Base-by-base conservation (phyloP, 441 rosid species). In the Gossypium armourianum region DNA sequence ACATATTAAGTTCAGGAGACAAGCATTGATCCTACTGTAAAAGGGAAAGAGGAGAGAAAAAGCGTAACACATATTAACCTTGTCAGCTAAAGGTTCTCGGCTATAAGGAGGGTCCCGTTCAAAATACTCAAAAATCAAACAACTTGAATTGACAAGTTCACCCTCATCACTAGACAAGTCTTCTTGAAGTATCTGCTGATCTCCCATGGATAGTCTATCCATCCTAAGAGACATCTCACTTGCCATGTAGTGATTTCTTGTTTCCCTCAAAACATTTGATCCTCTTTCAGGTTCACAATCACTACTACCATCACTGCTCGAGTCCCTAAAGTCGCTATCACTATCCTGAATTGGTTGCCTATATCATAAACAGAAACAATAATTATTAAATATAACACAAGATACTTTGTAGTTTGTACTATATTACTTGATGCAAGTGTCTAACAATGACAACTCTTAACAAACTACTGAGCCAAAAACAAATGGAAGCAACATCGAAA, bases 41-140 rank as follows among this genome's bases (percentile, higher is more conserved):
- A 54, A 19, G 3, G 12, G 59, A 54, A 7, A 17, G 12, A 8
- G 26, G 9, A 36, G 49, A 40, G 12, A 50, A 36, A 45, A 17
- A 62, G 28, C 61, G 15, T 2, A 36, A 65, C 72, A 54, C n/a
- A 54, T 8, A 19, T 1, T 62, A 70, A 72, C 87, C 83, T 82
- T 84, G 69, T 80, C 81, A n/a, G 78, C 79, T 57, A 84, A 80
- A 9, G 85, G 85, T 76, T 78, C 83, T 36, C 82, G 82, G 54
- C 82, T 59, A 53, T 76, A 74, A 47, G 86, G 86, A 62, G 77
- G 71, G 56, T 81, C 80, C 53, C 21, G 78, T 55, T 83, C 86
- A 72, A 81, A 68, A 70, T 67, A 81, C 70, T 83, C 85, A 77
- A 83, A 83, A 62, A 81, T 54, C 21, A 82, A 66, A 60, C 15